A percentile compares a stretch with the other conserved stretches of the same genome.
Conservation (phyloP, 2,329 filamentous ascomycete species). For the Pleurostoma richardsiae region DNA sequence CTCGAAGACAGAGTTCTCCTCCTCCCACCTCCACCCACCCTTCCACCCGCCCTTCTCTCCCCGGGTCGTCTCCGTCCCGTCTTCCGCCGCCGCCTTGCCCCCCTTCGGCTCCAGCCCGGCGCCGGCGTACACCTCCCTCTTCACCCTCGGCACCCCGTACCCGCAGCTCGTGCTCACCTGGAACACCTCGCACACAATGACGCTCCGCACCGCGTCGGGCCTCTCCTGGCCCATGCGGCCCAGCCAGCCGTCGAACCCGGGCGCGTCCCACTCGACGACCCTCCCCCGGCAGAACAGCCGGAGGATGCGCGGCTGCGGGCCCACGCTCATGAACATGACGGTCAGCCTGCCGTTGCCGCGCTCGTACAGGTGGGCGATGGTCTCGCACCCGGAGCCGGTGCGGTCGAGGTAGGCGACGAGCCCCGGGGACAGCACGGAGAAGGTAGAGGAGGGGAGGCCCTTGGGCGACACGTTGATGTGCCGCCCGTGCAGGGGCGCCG, state of each 20-base stretch:
- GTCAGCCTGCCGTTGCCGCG: slow-evolving; percentile 63
- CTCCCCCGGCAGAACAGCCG: slow-evolving; percentile 30
- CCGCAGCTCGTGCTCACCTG: slow-evolving; percentile 33
- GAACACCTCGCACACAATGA: slow-evolving; percentile 31
- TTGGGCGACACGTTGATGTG: slow-evolving; percentile 78
- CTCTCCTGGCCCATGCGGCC: slow-evolving; percentile 20
- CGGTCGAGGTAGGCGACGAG: slow-evolving; percentile 67
- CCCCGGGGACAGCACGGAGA: slow-evolving; percentile 54
- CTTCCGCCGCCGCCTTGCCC: not conserved
- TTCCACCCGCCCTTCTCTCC: not conserved
- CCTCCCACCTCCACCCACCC: slow-evolving; percentile 8
- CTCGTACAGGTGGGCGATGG: slow-evolving; percentile 70
- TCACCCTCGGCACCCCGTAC: slow-evolving; percentile 25
- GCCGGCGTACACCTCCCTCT: not conserved
- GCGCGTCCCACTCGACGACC: slow-evolving; percentile 26
- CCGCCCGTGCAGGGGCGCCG: slow-evolving; percentile 59
- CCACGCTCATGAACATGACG: slow-evolving; percentile 59
- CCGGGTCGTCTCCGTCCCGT: not conserved
- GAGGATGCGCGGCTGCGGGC: slow-evolving; percentile 30
- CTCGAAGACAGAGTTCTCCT: slow-evolving; percentile 38
- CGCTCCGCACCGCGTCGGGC: slow-evolving; percentile 24
- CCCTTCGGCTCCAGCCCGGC: not conserved
- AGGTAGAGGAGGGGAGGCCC: slow-evolving; percentile 58
- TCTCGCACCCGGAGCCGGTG: slow-evolving; percentile 72
- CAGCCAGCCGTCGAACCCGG: slow-evolving; percentile 25